phyloP scores from a whole-genome alignment of 148 eudicot species.

The Talinum fruticosum region DNA sequence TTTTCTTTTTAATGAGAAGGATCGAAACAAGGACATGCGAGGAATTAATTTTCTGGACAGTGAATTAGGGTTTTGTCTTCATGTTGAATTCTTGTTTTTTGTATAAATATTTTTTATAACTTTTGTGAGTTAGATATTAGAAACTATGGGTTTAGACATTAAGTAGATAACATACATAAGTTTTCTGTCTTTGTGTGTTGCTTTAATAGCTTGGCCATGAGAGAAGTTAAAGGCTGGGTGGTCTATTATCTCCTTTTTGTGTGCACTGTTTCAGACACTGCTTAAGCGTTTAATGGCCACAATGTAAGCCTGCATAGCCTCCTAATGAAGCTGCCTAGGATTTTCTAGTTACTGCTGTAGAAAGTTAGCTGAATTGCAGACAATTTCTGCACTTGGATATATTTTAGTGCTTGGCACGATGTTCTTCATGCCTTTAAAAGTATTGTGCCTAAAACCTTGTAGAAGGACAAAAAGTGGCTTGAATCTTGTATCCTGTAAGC shows the following conservation, averaged over 20 bases:
- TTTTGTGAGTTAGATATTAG: not conserved
- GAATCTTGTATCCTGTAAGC: constrained; percentile 12
- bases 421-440: not conserved
- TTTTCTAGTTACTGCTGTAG: not conserved
- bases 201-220: not conserved
- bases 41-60: not conserved
- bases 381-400: no score
- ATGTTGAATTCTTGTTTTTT: not conserved
- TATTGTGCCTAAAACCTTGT: not conserved
- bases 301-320: not conserved
- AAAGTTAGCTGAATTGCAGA: not conserved
- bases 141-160: not conserved
- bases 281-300: constrained; percentile 1
- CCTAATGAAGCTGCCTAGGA: not conserved
- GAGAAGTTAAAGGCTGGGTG: no score
- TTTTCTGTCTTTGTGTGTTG: not conserved
- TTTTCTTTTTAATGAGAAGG: no score
- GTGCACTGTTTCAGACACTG: not conserved
- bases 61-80: not conserved
- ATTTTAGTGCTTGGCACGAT: not conserved
- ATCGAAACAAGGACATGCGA: no score
- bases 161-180: not conserved
- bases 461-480: not conserved
- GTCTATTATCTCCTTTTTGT: not conserved
- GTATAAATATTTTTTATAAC: no score